Percentiles rank a stretch among this genome's conserved stretches.
phyloP scores from a whole-genome alignment of 75 land plant genomes.

The Chamaecyparis obtusa region DNA sequence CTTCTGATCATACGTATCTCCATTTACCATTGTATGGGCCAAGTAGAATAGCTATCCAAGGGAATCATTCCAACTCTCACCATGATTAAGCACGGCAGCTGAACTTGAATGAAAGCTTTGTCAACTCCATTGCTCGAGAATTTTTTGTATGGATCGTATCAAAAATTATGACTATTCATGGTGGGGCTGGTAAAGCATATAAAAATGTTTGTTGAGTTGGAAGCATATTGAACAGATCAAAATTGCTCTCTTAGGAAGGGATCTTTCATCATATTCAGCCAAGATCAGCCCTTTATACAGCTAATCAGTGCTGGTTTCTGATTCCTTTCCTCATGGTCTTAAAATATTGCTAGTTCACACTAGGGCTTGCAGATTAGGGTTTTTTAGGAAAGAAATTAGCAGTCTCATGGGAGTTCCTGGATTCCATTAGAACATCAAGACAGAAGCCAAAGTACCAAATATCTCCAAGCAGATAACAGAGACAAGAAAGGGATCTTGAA shows the following conservation, averaged over 20 bases:
- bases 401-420: background rate
- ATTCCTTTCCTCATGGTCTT: background rate
- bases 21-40: background rate
- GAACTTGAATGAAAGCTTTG: background rate
- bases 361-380: background rate
- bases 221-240: slow-evolving; percentile 4
- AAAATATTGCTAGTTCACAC: background rate
- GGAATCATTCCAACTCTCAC: background rate
- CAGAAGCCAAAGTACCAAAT: background rate
- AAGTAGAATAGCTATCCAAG: background rate
- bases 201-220: background rate
- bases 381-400: background rate
- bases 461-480: background rate
- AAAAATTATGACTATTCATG: background rate
- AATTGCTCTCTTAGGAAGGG: background rate
- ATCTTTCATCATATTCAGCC: background rate
- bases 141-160: background rate
- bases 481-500: background rate
- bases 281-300: background rate
- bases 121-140: background rate
- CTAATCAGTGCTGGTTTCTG: background rate
- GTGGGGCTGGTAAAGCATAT: slow-evolving; percentile 1
- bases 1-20: background rate
- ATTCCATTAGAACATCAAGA: background rate
- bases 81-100: background rate